Evolutionary conservation across 225 moss, liverwort and hornwort genomes (phyloP).

Genomic region (Rhytidiadelphus loreus): DNA sequence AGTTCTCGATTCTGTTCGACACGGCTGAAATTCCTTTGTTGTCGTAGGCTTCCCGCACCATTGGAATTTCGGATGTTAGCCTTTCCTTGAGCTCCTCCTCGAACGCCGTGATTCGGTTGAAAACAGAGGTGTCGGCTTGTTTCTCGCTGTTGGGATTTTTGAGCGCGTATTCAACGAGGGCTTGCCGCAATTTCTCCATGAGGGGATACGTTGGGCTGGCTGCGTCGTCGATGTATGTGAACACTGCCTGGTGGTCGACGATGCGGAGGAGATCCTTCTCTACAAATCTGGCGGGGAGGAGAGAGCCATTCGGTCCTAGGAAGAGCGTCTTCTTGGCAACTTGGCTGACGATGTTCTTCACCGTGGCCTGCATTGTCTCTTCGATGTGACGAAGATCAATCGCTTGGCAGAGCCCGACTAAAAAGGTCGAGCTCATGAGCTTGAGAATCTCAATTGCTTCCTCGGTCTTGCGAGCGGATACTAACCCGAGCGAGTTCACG

Average conservation of each 20-base stretch:
- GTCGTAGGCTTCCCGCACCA: slow-evolving; percentile 12
- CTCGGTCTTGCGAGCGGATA: slow-evolving; percentile 42
- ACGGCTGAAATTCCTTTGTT: slow-evolving; percentile 17
- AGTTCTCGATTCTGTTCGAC: slow-evolving; percentile 33
- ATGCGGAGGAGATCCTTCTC: slow-evolving; percentile 48
- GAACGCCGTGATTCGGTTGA: slow-evolving; percentile 18
- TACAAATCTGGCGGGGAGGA: slow-evolving; percentile 18
- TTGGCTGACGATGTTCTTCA: slow-evolving; percentile 34
- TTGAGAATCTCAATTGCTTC: slow-evolving; percentile 25
- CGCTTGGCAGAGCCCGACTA: slow-evolving; percentile 29
- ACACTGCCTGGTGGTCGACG: slow-evolving; percentile 48
- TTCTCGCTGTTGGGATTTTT: not conserved
- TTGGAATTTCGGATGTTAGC: slow-evolving; percentile 4
- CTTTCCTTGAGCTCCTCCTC: slow-evolving; percentile 30
- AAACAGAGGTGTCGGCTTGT: not conserved
- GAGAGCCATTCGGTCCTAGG: not conserved
- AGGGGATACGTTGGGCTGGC: slow-evolving; percentile 41
- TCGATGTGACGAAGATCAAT: slow-evolving; percentile 56
- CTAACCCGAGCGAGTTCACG: slow-evolving; percentile 44
- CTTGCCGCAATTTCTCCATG: slow-evolving; percentile 53
- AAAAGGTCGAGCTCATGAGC: slow-evolving; percentile 26
- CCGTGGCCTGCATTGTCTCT: slow-evolving; percentile 48
- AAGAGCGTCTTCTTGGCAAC: slow-evolving; percentile 47
- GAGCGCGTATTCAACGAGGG: slow-evolving; percentile 35
- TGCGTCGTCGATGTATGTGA: slow-evolving; percentile 62